Evolutionary conservation across 305 asterid species (phyloP).

Genomic region (Euphrasia arctica): DNA sequence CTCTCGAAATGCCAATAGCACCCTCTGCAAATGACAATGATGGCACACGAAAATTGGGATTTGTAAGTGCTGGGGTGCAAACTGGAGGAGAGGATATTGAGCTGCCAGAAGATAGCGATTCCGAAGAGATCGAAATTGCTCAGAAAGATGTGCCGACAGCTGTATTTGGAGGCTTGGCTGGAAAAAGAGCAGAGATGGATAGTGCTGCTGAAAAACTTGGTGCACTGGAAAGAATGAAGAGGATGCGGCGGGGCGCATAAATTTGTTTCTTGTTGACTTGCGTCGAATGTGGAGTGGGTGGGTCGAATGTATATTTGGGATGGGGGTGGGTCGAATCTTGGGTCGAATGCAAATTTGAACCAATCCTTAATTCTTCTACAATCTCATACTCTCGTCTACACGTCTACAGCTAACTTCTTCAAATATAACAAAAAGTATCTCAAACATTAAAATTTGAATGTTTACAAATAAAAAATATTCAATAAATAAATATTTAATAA

Average conservation of each 20-base stretch:
- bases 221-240: slow-evolving; percentile 73
- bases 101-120: slow-evolving; percentile 82
- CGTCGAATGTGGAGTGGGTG: background rate
- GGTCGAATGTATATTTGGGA: no score
- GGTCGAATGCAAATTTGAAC: no score
- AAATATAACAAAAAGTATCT: no score
- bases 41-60: slow-evolving; percentile 51
- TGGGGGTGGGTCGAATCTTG: no score
- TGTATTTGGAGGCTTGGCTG: slow-evolving; percentile 75
- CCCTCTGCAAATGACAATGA: slow-evolving; percentile 49
- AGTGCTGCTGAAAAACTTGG: slow-evolving; percentile 49
- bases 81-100: slow-evolving; percentile 69
- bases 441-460: no score
- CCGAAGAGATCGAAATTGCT: slow-evolving; percentile 77
- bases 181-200: slow-evolving; percentile 57
- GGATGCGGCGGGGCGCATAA: slow-evolving; percentile 52
- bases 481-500: no score
- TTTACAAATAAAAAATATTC: no score
- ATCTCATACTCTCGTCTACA: no score
- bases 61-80: slow-evolving; percentile 85
- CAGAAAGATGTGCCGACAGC: slow-evolving; percentile 83
- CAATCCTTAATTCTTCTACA: no score
- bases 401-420: no score
- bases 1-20: slow-evolving; percentile 65
- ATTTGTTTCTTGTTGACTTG: background rate